These are phyloP conservation scores for Lactarius vividus DNA, from an alignment of 768 basidiomycete genomes.

Conservation along the genomic window DNA sequence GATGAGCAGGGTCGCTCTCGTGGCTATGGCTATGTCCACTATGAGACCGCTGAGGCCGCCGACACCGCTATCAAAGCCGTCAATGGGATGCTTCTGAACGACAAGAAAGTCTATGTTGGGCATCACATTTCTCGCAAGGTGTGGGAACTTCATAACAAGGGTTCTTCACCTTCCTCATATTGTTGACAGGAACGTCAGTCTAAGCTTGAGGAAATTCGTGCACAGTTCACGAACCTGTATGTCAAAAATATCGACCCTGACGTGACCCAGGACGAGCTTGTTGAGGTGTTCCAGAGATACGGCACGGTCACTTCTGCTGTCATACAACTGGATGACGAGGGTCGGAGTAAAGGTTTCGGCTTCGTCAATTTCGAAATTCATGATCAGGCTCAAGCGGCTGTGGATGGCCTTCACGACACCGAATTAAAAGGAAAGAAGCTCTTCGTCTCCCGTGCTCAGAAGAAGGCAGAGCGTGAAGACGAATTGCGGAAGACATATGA, in stretches of 20 bases:
- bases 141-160: conserved; percentile 18
- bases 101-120: conserved; percentile 99
- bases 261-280: conserved; percentile 82
- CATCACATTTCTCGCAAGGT: conserved; percentile 97
- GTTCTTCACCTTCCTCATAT: conserved; percentile 11
- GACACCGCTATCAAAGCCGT: conserved; percentile 97
- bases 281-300: conserved; percentile 69
- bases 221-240: conserved; percentile 98
- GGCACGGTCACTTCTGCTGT: conserved; percentile 89
- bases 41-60: conserved; percentile 96
- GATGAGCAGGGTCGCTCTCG: conserved; percentile 95
- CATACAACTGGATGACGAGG: conserved; percentile 78
- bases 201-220: conserved; percentile 96
- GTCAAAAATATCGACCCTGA: conserved; percentile 94
- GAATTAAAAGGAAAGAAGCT: conserved; percentile 86
- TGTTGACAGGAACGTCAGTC: conserved; percentile 82
- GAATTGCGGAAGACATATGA: conserved; percentile 93
- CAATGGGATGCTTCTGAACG: conserved; percentile 98
- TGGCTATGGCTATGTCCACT: conserved; percentile 99
- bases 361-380: conserved; percentile 96
- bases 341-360: conserved; percentile 95
- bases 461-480: conserved; percentile 97
- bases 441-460: conserved; percentile 95
- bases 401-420: conserved; percentile 83
- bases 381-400: conserved; percentile 88